phyloP scores from a whole-genome alignment of 176 grass and related monocot genomes.

The Carex littledalei region DNA sequence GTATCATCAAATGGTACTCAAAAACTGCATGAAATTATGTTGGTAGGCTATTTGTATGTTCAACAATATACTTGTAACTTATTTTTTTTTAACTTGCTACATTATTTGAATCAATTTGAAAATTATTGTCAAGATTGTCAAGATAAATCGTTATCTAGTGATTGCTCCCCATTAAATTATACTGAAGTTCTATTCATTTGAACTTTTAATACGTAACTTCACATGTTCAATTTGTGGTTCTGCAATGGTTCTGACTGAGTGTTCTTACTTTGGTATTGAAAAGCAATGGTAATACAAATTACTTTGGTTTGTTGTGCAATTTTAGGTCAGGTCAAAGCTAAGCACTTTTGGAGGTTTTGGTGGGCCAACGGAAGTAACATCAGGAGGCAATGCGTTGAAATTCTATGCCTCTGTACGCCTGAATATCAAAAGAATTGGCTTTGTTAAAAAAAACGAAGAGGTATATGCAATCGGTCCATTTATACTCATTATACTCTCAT shows the following conservation, averaged over 20 bases:
- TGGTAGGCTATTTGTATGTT: background rate
- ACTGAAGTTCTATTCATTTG: background rate
- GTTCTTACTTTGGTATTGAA: background rate
- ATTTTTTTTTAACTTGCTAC: background rate
- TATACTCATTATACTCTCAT: background rate
- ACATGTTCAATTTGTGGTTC: background rate
- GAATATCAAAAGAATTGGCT: conserved; percentile 79
- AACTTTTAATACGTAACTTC: background rate
- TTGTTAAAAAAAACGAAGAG: conserved; percentile 94
- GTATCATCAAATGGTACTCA: background rate
- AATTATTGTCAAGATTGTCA: background rate
- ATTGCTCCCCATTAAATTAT: background rate
- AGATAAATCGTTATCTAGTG: background rate
- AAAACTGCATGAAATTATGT: background rate
- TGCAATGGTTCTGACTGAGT: background rate
- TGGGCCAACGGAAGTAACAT: conserved; percentile 83
- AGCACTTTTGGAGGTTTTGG: conserved; percentile 90
- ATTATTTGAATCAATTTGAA: background rate
- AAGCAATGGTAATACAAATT: background rate
- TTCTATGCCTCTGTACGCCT: conserved; percentile 93
- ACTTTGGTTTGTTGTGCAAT: background rate
- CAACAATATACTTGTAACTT: background rate
- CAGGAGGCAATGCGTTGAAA: conserved; percentile 87
- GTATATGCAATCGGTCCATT: conserved; percentile 31
- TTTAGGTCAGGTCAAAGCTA: conserved; percentile 74